These are phyloP conservation scores for Boletus semigastroideus DNA, from an alignment of 1,284 basidiomycete species.

Conservation along the genomic window DNA sequence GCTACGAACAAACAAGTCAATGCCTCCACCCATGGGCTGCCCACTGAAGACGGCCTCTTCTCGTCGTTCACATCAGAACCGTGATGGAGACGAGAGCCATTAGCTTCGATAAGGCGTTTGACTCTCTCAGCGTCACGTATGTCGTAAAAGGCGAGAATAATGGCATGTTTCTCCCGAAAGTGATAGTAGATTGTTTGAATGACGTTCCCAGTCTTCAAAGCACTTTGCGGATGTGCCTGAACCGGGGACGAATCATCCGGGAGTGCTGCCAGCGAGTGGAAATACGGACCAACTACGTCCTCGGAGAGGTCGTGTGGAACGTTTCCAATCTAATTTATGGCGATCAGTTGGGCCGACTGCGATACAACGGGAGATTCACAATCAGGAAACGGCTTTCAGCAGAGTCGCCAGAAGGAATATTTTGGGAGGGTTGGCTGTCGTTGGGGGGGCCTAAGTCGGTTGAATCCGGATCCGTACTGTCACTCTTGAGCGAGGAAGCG, in stretches of 20 bases:
- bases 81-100: slow-evolving; percentile 23
- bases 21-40: slow-evolving; percentile 21
- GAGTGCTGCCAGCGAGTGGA: slow-evolving; percentile 24
- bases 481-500: slow-evolving; percentile 45
- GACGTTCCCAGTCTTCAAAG: slow-evolving; percentile 14
- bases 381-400: slow-evolving; percentile 45
- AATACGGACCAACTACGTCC: slow-evolving; percentile 34
- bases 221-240: slow-evolving; percentile 10
- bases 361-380: slow-evolving; percentile 28
- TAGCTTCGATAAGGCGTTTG: slow-evolving; percentile 38
- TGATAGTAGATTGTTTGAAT: slow-evolving; percentile 56
- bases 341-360: slow-evolving; percentile 15
- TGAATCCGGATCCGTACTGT: slow-evolving; percentile 37
- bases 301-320: slow-evolving; percentile 37
- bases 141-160: slow-evolving; percentile 65
- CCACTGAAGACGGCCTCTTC: slow-evolving; percentile 13
- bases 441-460: slow-evolving; percentile 19
- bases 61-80: slow-evolving; percentile 24
- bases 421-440: slow-evolving; percentile 8
- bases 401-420: slow-evolving; percentile 11
- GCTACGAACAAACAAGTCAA: slow-evolving; percentile 34
- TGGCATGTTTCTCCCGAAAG: slow-evolving; percentile 46
- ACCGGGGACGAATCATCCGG: slow-evolving; percentile 12
- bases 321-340: slow-evolving; percentile 31
- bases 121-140: slow-evolving; percentile 53